Base-by-base conservation (phyloP, 2,329 filamentous ascomycete genomes). In the Fusarium humuli region DNA sequence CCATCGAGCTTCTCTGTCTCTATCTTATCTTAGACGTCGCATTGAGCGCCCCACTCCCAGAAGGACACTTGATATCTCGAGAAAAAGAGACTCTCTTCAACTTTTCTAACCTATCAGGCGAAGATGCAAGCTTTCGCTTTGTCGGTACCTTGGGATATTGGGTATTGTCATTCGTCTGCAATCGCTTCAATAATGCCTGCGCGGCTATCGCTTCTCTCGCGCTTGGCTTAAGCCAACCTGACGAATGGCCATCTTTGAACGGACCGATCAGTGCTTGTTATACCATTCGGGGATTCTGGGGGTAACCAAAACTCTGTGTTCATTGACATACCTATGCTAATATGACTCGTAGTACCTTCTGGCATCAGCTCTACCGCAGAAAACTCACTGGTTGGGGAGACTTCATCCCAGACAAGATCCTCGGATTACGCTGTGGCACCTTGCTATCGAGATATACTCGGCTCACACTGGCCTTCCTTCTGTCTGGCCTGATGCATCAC, bases 241-340 rank as follows among this genome's bases (percentile, higher is more conserved):
- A 50, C 3, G 61, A 63, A 13, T 64, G 61, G 58, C 58, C 61
- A 2, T 44, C 45, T n/a, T 25, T 63, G 10, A 63, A 63, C 2
- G 61, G 58, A 1, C 5, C 49, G 1, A 41, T 57, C 16, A 27
- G 37, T 16, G 40, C 58, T 22, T 63, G 48, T 32, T 64, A 37
- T 4, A 64, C 44, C 20, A 7, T 64, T 11, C 30, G 61, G 0
- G 60, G 49, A 3, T 63, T 64, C 5, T 64, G 61, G 61, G 61
- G 61, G 61, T 64, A 16, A 50, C 49, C 5, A 0, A 4, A 11
- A 2, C 2, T 11, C 13, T 12, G 0, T 2, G 3, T 4, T 3
- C 1, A 4, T 12, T n/a, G 8, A 10, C 0, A 1, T 4, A 4
- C 9, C 1, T 1, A 5, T 40, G 7, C 32, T 61, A 14, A 37